Conservation (phyloP, 805 yeast genomes). For the Kazachstania psychrophila region DNA sequence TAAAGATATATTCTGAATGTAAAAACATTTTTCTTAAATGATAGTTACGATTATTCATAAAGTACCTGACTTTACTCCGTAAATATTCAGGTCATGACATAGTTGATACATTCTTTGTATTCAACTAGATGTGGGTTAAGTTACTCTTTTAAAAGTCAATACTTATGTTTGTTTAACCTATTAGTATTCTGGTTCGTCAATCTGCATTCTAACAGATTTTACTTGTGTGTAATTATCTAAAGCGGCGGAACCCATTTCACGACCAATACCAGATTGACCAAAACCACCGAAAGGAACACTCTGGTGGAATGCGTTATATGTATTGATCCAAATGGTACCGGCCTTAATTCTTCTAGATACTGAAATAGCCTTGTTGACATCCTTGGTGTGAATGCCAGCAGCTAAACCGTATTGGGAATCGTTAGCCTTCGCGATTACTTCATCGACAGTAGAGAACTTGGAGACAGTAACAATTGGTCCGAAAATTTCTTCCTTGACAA, state of each 20-base stretch:
- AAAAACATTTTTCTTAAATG: conserved; percentile 17
- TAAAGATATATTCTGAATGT: conserved; percentile 12
- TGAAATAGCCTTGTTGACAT: conserved; percentile 64
- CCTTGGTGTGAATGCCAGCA: conserved; percentile 79
- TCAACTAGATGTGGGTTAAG: not conserved
- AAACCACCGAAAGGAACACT: conserved; percentile 90
- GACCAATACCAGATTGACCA: conserved; percentile 85
- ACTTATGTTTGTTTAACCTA: not conserved
- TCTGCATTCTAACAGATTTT: conserved; percentile 53
- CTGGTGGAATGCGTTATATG: conserved; percentile 80
- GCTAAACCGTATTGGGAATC: conserved; percentile 79
- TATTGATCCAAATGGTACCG: conserved; percentile 89
- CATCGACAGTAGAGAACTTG: conserved; percentile 76
- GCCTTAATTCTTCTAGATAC: conserved; percentile 69
- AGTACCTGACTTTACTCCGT: conserved; percentile 14
- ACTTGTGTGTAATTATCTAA: conserved; percentile 75
- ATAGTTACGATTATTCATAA: conserved; percentile 9
- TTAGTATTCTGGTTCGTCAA: conserved; percentile 6
- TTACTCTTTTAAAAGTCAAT: no score
- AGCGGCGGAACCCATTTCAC: conserved; percentile 88
- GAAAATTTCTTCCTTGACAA: conserved; percentile 71
- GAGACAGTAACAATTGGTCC: conserved; percentile 87
- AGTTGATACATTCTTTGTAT: conserved; percentile 1
- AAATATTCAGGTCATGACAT: conserved; percentile 9
- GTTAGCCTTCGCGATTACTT: conserved; percentile 70